These are phyloP conservation scores for Xylaria sp. DNA, from an alignment of 2,329 filamentous ascomycete genomes.

Conservation along the genomic window DNA sequence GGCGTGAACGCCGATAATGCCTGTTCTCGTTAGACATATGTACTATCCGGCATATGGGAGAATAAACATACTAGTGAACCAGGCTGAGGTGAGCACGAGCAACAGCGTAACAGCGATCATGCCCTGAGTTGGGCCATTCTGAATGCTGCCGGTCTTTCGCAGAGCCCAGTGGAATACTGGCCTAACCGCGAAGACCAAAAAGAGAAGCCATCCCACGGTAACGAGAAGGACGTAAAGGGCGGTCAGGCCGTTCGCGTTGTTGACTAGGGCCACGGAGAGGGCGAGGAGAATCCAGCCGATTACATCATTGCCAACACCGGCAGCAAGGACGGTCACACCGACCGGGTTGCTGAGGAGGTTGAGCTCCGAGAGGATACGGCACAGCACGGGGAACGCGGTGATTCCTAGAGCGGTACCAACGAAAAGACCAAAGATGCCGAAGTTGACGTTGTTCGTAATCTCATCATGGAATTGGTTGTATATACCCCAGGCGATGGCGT, in stretches of 20 bases:
- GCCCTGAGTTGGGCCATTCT: slow-evolving; percentile 88
- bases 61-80: slow-evolving; percentile 59
- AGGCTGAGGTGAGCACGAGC: slow-evolving; percentile 76
- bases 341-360: slow-evolving; percentile 86
- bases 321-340: slow-evolving; percentile 89
- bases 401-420: slow-evolving; percentile 95
- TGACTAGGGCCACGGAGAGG: slow-evolving; percentile 92
- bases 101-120: slow-evolving; percentile 86
- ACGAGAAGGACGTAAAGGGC: slow-evolving; percentile 87
- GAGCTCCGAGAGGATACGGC: slow-evolving; percentile 90
- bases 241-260: slow-evolving; percentile 82
- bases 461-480: slow-evolving; percentile 70
- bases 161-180: slow-evolving; percentile 81
- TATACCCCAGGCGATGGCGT: slow-evolving; percentile 75
- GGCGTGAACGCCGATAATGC: slow-evolving; percentile 90
- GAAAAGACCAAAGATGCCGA: slow-evolving; percentile 70
- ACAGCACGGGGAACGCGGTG: slow-evolving; percentile 90
- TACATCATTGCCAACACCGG: slow-evolving; percentile 93
- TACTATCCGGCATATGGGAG: not conserved
- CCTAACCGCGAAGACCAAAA: slow-evolving; percentile 77
- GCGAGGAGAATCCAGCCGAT: slow-evolving; percentile 92
- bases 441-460: slow-evolving; percentile 48
- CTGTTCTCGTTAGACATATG: slow-evolving; percentile 58
- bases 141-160: slow-evolving; percentile 77
- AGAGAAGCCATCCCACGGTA: slow-evolving; percentile 77